Base-by-base conservation (phyloP, 371 early-diverging fungal genomes). In the Lichtheimia corymbifera region DNA sequence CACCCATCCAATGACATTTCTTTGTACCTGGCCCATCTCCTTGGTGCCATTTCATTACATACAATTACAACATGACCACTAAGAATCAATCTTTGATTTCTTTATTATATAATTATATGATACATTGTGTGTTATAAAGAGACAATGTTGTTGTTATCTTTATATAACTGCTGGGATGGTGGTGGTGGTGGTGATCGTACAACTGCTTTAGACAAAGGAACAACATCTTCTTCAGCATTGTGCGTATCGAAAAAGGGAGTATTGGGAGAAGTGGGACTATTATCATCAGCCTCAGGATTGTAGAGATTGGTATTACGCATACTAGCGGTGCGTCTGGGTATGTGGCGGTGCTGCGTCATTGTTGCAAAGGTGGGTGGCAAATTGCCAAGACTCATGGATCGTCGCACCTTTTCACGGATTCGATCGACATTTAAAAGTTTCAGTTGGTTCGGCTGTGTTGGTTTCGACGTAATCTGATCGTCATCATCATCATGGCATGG, bases 281-380 rank as follows among this genome's bases (percentile, higher is more conserved):
- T 22, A 22, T 22, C 22, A 27, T 70, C 74, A 4, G 57, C 61
- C 44, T 72, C 77, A 55, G 54, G 54, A 27, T 68, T 67, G 47
- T 66, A 67, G 51, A 71, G 65, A 42, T 52, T 44, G 11, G 58
- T 58, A 4, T 35, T 54, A 54, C 54, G 43, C 30, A 47, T 59
- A 35, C 54, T 53, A 47, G 28, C 80, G 18, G 80, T 76, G 61
- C 76, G 70, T 66, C 65, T 74, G 59, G 80, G 75, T 62, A 79
- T 79, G 54, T 55, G 67, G 24, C 55, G 64, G 50, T 70, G 67
- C 14, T 73, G 62, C 13, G 79, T 70, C 49, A 74, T 20, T 62
- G 52, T 60, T 27, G 42, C 30, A 18, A 42, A 24, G 50, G 35
- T 18, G 5, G 53, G 55, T 11, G 55, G 63, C 22, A 61, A 53